Evolutionary conservation across 176 grass and related monocot species (phyloP), one percentile per base, ranked within the genome.

Genomic region (Triticum timopheevii): DNA sequence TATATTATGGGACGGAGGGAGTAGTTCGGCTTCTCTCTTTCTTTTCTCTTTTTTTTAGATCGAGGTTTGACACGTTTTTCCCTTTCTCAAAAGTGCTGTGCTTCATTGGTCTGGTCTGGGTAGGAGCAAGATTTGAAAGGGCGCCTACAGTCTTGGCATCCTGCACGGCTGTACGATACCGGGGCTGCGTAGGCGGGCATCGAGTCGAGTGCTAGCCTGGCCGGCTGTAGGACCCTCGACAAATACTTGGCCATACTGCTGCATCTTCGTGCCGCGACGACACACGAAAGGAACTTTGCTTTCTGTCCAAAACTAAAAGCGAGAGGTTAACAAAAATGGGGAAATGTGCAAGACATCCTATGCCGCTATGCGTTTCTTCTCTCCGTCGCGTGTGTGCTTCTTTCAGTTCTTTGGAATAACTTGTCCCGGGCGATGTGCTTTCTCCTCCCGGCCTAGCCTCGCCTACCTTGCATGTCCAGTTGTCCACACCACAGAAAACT

Each of bases 341-440:
- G 47, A 50, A 16, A 7, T 54, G 50, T 54, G 50, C 50, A 54
- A 54, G 50, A 19, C 50, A 54, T 17, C 5, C 50, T 6, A 54
- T 19, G 50, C 50, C 16, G 5, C 5, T 2, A 19, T 59, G 56
- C 56, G 50, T 80, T 70, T 89, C 87, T 96, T 96, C 86, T 87
- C 92, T 75, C 84, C 85, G 82, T 77, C 82, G 27, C 22, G 89
- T 85, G 85, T 90, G 44, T 3, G 44, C 44, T 87, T 96, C 91
- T 78, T 88, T 31, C 36, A 38, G 36, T 42, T 42, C 40, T 13
- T 47, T 47, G 58, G 84, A 83, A 96, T 96, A 88, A 88, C 87
- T 92, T 93, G 74, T 73, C 56, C 77, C 75, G 40, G 10, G 78
- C 82, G 88, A 90, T 89, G 87, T 96, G 82, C 87, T 88, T 96